phyloP scores from a whole-genome alignment of 1,139 yeast genomes.

The Candida sanyaensis region DNA sequence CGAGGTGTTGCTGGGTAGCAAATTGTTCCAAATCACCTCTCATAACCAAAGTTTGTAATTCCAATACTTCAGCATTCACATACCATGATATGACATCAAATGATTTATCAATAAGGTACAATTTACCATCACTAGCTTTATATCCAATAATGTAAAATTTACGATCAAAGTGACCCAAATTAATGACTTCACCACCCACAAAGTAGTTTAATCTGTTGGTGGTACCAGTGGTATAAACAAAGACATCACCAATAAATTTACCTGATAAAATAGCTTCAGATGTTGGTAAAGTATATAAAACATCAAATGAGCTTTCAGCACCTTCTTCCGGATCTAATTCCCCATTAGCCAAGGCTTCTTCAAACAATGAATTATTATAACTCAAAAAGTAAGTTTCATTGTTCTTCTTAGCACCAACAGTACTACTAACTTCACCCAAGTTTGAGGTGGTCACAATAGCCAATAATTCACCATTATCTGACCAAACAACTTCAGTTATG shows the following conservation, averaged over 20 bases:
- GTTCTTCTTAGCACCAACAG: constrained; percentile 27
- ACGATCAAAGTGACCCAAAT: constrained; percentile 91
- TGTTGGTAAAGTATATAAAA: constrained; percentile 71
- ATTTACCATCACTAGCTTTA: constrained; percentile 77
- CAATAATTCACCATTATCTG: constrained; percentile 88
- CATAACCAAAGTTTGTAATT: constrained; percentile 91
- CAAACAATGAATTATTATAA: constrained; percentile 68
- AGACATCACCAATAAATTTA: constrained; percentile 96
- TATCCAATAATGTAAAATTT: constrained; percentile 87
- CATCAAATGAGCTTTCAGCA: constrained; percentile 82
- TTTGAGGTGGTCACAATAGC: constrained; percentile 64
- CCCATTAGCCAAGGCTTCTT: constrained; percentile 60
- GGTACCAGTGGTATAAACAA: constrained; percentile 77
- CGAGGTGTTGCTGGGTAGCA: constrained; percentile 31
- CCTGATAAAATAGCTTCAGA: constrained; percentile 82
- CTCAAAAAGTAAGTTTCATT: constrained; percentile 82
- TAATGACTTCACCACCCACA: constrained; percentile 92
- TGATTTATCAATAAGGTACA: constrained; percentile 89
- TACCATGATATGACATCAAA: constrained; percentile 81
- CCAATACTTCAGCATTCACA: constrained; percentile 82
- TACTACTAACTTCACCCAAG: constrained; percentile 21
- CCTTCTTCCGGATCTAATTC: constrained; percentile 80
- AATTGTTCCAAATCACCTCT: constrained; percentile 80
- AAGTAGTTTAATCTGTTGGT: constrained; percentile 89
- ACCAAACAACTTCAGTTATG: constrained; percentile 84